Evolutionary conservation across 2,329 filamentous ascomycete species (phyloP).

Genomic region (Trichoderma sp.): DNA sequence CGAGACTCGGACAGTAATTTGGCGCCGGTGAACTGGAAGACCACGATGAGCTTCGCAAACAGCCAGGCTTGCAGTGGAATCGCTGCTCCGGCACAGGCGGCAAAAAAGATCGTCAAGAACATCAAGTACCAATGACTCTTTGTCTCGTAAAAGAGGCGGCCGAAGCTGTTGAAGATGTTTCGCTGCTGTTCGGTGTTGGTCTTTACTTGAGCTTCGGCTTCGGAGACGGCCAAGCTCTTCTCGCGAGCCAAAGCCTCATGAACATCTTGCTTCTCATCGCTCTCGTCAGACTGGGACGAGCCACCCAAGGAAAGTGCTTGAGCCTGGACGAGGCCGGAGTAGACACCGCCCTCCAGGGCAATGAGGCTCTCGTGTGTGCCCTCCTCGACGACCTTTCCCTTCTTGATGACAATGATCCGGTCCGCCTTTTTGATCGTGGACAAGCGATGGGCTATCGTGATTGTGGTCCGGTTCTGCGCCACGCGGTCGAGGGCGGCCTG

Average conservation of each 20-base stretch:
- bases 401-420: constrained; percentile 73
- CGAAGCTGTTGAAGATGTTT: constrained; percentile 57
- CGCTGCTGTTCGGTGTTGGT: constrained; percentile 40
- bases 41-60: constrained; percentile 55
- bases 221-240: constrained; percentile 50
- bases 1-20: constrained; percentile 48
- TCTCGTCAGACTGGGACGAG: constrained; percentile 44
- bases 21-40: constrained; percentile 48
- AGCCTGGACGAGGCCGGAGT: constrained; percentile 67
- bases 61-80: constrained; percentile 58
- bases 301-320: constrained; percentile 61
- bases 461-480: constrained; percentile 65
- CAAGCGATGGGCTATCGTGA: constrained; percentile 73
- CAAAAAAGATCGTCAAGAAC: constrained; percentile 51
- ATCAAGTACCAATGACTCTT: constrained; percentile 54
- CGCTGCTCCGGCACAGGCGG: constrained; percentile 48
- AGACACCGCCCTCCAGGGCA: constrained; percentile 60
- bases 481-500: constrained; percentile 66
- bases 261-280: constrained; percentile 42
- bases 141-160: constrained; percentile 60
- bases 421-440: constrained; percentile 78
- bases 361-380: constrained; percentile 77
- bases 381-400: constrained; percentile 70
- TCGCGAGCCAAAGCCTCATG: constrained; percentile 45
- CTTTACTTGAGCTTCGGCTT: constrained; percentile 35